These are phyloP conservation scores for Guadua angustifolia DNA, from an alignment of 176 grass and related monocot genomes.

Conservation along the genomic window DNA sequence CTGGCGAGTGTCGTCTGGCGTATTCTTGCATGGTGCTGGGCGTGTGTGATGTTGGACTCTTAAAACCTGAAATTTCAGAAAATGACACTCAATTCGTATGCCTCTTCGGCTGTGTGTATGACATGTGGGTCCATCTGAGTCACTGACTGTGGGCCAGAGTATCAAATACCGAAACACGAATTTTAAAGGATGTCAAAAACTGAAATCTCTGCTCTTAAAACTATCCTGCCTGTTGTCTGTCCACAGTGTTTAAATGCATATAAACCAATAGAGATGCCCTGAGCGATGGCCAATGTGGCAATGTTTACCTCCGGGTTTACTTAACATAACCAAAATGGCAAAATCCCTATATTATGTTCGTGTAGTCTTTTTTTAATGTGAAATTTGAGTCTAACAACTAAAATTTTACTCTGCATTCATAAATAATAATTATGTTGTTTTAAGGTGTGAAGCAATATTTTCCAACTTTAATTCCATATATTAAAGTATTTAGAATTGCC, in stretches of 20 bases:
- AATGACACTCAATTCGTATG: too few species aligned
- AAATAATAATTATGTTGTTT: conserved; percentile 21
- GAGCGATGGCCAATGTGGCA: neutral
- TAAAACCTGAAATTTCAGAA: too few species aligned
- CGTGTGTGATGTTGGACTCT: neutral
- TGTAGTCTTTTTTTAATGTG: conserved; percentile 2
- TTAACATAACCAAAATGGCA: neutral
- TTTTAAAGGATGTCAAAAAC: too few species aligned
- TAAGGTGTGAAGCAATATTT: neutral
- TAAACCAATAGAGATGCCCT: neutral
- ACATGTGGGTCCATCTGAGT: too few species aligned
- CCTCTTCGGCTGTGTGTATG: too few species aligned
- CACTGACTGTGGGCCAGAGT: too few species aligned
- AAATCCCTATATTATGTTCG: neutral
- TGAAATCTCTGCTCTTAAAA: too few species aligned
- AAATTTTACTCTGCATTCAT: neutral
- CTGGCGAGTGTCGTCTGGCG: neutral
- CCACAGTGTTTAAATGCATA: neutral
- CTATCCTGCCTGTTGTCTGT: neutral
- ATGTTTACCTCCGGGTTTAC: neutral
- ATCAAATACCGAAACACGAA: too few species aligned
- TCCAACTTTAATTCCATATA: neutral
- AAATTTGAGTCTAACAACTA: neutral
- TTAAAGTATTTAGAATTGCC: neutral
- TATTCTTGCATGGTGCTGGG: neutral